Percentiles rank a stretch among this genome's conserved stretches.
Conservation (phyloP, 2,329 filamentous ascomycete species). For the Metarhizium sp. region DNA sequence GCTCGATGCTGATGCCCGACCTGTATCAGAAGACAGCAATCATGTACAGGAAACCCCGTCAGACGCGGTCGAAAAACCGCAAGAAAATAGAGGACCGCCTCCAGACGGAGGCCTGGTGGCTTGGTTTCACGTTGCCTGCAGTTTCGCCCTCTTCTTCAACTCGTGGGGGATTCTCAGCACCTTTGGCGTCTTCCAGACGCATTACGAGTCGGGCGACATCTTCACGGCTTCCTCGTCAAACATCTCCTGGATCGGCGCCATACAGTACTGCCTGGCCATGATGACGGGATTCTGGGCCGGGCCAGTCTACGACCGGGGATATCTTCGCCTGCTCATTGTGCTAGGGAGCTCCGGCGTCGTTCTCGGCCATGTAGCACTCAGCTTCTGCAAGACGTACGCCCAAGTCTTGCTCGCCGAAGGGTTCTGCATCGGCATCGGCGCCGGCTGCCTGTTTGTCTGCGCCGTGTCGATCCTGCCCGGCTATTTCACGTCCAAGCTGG, state of each 20-base stretch:
- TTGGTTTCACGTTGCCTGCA: slow-evolving; percentile 7
- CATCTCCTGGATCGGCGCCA: slow-evolving; percentile 36
- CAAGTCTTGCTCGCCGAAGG: slow-evolving; percentile 30
- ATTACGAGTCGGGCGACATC: slow-evolving; percentile 29
- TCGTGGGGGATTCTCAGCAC: slow-evolving; percentile 27
- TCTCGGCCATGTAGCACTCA: slow-evolving; percentile 34
- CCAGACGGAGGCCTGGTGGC: slow-evolving; percentile 1
- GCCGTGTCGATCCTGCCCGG: slow-evolving; percentile 26
- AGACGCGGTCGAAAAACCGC: no score
- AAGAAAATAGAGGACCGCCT: background rate
- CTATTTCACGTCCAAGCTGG: slow-evolving; percentile 24
- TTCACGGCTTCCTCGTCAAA: slow-evolving; percentile 21
- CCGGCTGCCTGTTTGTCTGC: slow-evolving; percentile 25
- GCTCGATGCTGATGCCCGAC: background rate
- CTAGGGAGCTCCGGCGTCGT: slow-evolving; percentile 25
- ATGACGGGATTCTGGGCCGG: slow-evolving; percentile 30
- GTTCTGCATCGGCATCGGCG: slow-evolving; percentile 28
- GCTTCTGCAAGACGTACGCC: slow-evolving; percentile 34
- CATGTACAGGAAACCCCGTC: background rate
- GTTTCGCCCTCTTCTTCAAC: slow-evolving; percentile 5
- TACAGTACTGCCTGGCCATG: slow-evolving; percentile 32
- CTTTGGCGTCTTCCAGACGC: slow-evolving; percentile 37
- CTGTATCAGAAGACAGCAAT: background rate
- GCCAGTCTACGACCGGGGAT: slow-evolving; percentile 32
- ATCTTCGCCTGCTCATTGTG: slow-evolving; percentile 26